A percentile compares a stretch with the other conserved stretches of the same genome.
Conservation (phyloP, 2,329 filamentous ascomycete species). For the Aspergillus hiratsukae region DNA sequence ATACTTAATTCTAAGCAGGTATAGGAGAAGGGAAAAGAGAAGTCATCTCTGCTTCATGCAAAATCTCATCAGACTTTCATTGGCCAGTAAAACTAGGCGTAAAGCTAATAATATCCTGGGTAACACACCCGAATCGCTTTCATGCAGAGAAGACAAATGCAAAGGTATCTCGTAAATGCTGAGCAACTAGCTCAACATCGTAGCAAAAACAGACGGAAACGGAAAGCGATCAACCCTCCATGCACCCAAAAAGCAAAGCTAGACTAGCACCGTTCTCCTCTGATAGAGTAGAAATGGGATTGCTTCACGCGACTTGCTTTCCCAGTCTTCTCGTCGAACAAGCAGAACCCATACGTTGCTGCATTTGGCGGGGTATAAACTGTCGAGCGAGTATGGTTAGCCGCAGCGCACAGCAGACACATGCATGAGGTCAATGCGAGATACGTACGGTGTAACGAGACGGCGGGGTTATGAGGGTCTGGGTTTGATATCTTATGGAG, state of each 20-base stretch:
- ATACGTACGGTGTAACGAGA: slow-evolving; percentile 70
- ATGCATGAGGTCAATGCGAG: background rate
- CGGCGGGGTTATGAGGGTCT: slow-evolving; percentile 65
- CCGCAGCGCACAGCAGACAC: background rate
- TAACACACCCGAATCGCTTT: background rate
- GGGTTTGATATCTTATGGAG: slow-evolving; percentile 78
- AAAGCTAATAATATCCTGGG: background rate
- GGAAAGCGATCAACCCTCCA: background rate
- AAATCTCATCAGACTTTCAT: background rate
- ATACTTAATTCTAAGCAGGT: background rate
- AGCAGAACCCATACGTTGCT: slow-evolving; percentile 72
- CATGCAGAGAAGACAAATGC: background rate
- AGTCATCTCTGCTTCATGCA: background rate
- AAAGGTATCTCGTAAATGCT: background rate
- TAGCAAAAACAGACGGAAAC: background rate
- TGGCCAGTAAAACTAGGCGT: background rate
- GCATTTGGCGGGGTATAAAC: slow-evolving; percentile 88
- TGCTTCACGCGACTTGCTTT: slow-evolving; percentile 67
- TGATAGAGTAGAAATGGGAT: slow-evolving; percentile 66
- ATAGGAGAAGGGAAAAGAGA: background rate
- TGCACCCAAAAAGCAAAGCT: background rate
- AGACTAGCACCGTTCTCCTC: slow-evolving; percentile 35
- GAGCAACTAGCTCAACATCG: background rate
- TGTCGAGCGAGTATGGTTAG: slow-evolving; percentile 17
- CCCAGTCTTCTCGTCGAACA: slow-evolving; percentile 75